These are phyloP conservation scores for Talaromyces islandicus DNA, from an alignment of 2,329 filamentous ascomycete species.

Conservation along the genomic window DNA sequence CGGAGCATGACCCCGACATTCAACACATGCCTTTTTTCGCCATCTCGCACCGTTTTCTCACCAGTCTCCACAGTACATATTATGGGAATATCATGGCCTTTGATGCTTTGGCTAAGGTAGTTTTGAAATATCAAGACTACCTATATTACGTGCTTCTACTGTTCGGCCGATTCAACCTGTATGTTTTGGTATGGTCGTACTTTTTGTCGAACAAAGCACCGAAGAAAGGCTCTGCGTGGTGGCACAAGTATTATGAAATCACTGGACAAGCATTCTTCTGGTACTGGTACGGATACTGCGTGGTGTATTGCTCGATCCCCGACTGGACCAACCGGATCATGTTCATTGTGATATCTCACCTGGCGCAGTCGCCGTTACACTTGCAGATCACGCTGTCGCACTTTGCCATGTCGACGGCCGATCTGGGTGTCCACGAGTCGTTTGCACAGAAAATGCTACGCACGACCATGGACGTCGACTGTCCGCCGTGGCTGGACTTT, in stretches of 20 bases:
- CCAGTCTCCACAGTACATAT: conserved; percentile 69
- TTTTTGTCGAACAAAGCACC: conserved; percentile 65
- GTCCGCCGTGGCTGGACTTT: conserved; percentile 80
- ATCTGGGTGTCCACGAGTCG: conserved; percentile 75
- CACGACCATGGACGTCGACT: conserved; percentile 91
- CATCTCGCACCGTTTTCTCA: conserved; percentile 73
- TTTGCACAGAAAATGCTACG: conserved; percentile 88
- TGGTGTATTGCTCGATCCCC: conserved; percentile 69
- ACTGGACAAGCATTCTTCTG: conserved; percentile 74
- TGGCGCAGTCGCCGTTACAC: conserved; percentile 74
- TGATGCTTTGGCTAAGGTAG: conserved; percentile 64
- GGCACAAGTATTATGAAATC: conserved; percentile 78
- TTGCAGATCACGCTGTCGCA: conserved; percentile 88
- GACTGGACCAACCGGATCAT: conserved; percentile 62
- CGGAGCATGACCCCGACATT: conserved; percentile 94
- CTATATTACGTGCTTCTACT: conserved; percentile 76
- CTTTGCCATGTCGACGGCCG: conserved; percentile 87
- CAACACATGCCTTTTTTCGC: conserved; percentile 86
- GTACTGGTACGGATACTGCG: conserved; percentile 77
- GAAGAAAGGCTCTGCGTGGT: conserved; percentile 69
- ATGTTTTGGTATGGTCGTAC: conserved; percentile 73
- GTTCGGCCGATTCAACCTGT: conserved; percentile 83
- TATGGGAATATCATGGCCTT: conserved; percentile 77
- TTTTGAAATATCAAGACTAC: conserved; percentile 71
- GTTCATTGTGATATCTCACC: conserved; percentile 75